These are phyloP conservation scores for Scedosporium minutisporum DNA, from an alignment of 2,329 filamentous ascomycete species.

Conservation along the genomic window DNA sequence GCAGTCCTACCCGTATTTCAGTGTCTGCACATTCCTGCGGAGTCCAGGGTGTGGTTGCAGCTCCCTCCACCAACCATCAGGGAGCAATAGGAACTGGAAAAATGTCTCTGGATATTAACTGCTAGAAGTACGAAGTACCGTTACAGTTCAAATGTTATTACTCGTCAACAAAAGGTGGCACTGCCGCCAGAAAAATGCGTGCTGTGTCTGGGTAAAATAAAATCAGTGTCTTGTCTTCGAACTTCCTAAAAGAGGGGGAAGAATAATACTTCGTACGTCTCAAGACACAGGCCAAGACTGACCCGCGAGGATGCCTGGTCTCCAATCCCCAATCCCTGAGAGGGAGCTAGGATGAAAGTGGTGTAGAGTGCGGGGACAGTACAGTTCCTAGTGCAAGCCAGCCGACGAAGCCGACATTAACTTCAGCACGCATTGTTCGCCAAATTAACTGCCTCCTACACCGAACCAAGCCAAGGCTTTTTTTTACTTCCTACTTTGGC, in stretches of 20 bases:
- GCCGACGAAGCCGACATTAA: not conserved
- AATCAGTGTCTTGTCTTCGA: not conserved
- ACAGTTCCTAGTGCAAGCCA: not conserved
- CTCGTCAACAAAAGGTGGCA: not conserved
- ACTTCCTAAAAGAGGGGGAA: not conserved
- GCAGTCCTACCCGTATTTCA: not conserved
- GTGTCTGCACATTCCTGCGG: not conserved
- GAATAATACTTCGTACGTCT: not conserved
- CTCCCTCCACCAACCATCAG: not conserved
- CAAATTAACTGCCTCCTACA: not conserved
- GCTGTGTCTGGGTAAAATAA: not conserved
- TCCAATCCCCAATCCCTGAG: not conserved
- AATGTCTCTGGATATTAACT: not conserved
- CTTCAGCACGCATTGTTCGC: not conserved
- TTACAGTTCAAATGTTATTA: no score
- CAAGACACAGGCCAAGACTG: not conserved
- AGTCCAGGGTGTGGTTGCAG: not conserved
- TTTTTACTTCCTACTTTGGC: no score
- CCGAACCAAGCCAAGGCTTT: no score
- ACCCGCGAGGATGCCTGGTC: not conserved
- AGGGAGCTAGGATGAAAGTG: not conserved
- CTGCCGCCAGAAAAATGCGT: not conserved
- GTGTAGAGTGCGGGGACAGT: not conserved
- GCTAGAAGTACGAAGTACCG: not conserved
- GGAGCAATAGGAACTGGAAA: not conserved